Percentiles rank a stretch among this genome's conserved stretches.
Evolutionary conservation across 495 filamentous ascomycete genomes (phyloP).

Genomic region (Pseudomonodictys pantanalensis): DNA sequence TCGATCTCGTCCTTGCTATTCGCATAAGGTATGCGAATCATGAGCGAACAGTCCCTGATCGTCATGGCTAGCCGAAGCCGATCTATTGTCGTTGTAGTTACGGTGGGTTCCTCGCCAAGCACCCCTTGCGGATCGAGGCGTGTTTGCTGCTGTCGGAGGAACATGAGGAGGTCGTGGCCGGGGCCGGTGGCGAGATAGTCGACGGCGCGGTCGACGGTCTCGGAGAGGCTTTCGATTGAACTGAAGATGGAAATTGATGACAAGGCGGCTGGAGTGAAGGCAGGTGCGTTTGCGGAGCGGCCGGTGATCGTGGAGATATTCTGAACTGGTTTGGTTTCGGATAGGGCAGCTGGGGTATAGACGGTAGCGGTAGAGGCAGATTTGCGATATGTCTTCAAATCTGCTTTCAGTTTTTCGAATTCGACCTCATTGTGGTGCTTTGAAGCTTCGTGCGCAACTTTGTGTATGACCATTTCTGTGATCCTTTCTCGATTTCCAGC

Average conservation of each 20-base stretch:
- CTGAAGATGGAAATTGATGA: too few relatives aligned
- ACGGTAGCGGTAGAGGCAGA: too few relatives aligned
- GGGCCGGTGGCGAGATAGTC: conserved; percentile 15
- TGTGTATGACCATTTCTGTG: conserved; percentile 21
- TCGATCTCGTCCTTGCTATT: conserved; percentile 50
- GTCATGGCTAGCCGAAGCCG: conserved; percentile 68
- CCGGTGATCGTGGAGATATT: too few relatives aligned
- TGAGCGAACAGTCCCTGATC: conserved; percentile 82
- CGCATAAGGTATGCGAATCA: conserved; percentile 53
- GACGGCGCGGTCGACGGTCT: background rate
- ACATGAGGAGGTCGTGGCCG: conserved; percentile 33
- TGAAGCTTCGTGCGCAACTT: background rate
- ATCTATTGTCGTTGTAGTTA: background rate
- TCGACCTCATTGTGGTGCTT: background rate
- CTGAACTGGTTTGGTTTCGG: too few relatives aligned
- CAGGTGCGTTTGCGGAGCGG: too few relatives aligned
- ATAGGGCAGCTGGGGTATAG: too few relatives aligned
- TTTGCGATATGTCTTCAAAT: too few relatives aligned
- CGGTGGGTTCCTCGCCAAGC: conserved; percentile 29
- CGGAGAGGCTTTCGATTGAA: too few relatives aligned
- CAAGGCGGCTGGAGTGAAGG: too few relatives aligned
- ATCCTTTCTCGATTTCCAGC: conserved; percentile 42
- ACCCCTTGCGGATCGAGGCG: conserved; percentile 50
- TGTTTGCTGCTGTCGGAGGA: conserved; percentile 51
- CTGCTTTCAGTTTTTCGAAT: too few relatives aligned